Evolutionary conservation across 768 basidiomycete genomes (phyloP).

Genomic region (Suillus subluteus): DNA sequence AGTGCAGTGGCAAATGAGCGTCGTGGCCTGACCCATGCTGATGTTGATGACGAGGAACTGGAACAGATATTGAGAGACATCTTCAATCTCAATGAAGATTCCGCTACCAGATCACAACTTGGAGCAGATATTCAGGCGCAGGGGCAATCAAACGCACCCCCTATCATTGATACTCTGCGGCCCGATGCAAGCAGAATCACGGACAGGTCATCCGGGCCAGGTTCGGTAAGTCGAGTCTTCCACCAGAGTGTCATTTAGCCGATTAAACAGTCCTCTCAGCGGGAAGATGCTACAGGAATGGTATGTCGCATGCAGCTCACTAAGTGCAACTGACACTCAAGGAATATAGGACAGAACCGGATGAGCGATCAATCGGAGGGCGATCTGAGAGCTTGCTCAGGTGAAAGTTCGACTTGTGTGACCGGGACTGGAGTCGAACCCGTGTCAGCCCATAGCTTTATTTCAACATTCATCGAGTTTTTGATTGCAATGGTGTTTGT

Average conservation of each 20-base stretch:
- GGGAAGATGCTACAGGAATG: not conserved
- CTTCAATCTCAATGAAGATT: slow-evolving; percentile 28
- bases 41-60: slow-evolving; percentile 32
- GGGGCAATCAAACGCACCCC: not conserved
- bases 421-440: not conserved
- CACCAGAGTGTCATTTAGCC: not conserved
- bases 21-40: slow-evolving; percentile 28
- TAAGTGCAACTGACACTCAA: not conserved
- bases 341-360: not conserved
- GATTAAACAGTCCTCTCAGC: not conserved
- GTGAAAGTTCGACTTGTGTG: not conserved
- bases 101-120: not conserved
- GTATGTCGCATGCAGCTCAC: not conserved
- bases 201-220: not conserved
- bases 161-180: not conserved
- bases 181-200: not conserved
- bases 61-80: slow-evolving; percentile 33
- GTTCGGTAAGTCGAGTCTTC: not conserved
- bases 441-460: not conserved
- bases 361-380: not conserved
- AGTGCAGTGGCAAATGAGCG: slow-evolving; percentile 34
- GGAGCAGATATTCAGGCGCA: not conserved
- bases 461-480: not conserved
- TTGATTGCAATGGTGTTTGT: not conserved
- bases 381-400: not conserved